Percentiles rank a stretch among this genome's conserved stretches.
These are phyloP conservation scores for Acrocalymma vagum DNA, from an alignment of 2,329 filamentous ascomycete genomes.

Conservation along the genomic window DNA sequence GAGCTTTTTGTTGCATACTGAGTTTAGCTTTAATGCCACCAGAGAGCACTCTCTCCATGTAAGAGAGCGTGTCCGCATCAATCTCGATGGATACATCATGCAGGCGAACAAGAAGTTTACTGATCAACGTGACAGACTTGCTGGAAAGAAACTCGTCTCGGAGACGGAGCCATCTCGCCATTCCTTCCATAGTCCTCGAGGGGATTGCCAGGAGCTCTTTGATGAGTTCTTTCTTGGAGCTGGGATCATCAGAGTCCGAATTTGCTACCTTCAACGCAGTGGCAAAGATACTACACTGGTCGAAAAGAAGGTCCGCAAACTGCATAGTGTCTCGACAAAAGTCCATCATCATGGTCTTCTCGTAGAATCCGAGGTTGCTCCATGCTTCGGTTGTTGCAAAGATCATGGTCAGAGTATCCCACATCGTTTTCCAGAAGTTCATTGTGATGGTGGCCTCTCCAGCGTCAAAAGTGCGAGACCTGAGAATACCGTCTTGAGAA, in stretches of 20 bases:
- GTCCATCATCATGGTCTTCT: slow-evolving; percentile 80
- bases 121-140: slow-evolving; percentile 82
- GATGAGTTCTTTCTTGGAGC: slow-evolving; percentile 46
- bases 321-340: slow-evolving; percentile 97
- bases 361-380: slow-evolving; percentile 74
- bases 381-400: slow-evolving; percentile 86
- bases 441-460: slow-evolving; percentile 73
- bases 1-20: slow-evolving; percentile 82
- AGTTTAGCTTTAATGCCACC: slow-evolving; percentile 78
- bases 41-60: slow-evolving; percentile 73
- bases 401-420: slow-evolving; percentile 81
- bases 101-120: slow-evolving; percentile 84
- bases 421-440: slow-evolving; percentile 84
- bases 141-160: slow-evolving; percentile 86
- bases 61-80: slow-evolving; percentile 64
- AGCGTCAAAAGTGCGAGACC: slow-evolving; percentile 64
- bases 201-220: slow-evolving; percentile 71
- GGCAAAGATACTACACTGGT: slow-evolving; percentile 84
- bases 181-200: slow-evolving; percentile 68
- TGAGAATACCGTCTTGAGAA: slow-evolving; percentile 68
- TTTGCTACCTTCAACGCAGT: slow-evolving; percentile 66
- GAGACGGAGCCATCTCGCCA: slow-evolving; percentile 89
- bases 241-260: slow-evolving; percentile 44
- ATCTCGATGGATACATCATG: slow-evolving; percentile 79
- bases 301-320: slow-evolving; percentile 84